These are phyloP conservation scores for Solanum commersonii DNA, from an alignment of 257 asterid genomes.

Conservation along the genomic window DNA sequence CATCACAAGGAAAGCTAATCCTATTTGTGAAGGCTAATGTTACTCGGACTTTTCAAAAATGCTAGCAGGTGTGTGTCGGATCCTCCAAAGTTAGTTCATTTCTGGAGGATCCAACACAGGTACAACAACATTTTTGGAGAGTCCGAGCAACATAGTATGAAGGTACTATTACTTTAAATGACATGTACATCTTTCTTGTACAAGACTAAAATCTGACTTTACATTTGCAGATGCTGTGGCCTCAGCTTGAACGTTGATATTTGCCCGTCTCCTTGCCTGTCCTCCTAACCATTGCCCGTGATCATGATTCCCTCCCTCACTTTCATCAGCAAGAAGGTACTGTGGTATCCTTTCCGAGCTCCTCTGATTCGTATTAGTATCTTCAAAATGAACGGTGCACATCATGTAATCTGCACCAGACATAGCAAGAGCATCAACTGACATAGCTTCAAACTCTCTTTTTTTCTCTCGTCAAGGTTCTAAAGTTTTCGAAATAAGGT, in stretches of 20 bases:
- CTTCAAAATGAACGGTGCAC: conserved; percentile 5
- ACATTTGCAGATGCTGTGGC: not conserved
- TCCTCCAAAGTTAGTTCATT: not conserved
- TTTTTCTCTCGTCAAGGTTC: not conserved
- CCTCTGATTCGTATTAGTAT: not conserved
- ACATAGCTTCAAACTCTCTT: not conserved
- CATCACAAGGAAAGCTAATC: not conserved
- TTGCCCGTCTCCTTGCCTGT: not conserved
- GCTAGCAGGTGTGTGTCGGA: not conserved
- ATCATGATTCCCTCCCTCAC: not conserved
- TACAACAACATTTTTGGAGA: not conserved
- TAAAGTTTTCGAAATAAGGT: not conserved
- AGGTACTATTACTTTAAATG: not conserved
- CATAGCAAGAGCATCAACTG: conserved; percentile 23
- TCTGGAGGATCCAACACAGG: not conserved
- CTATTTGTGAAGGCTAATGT: not conserved
- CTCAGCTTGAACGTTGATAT: not conserved
- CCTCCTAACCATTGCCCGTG: not conserved
- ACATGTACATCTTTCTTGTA: not conserved
- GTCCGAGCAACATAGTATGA: not conserved
- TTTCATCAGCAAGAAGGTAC: conserved; percentile 8
- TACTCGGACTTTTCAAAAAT: not conserved
- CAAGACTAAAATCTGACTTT: not conserved
- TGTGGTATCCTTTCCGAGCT: not conserved
- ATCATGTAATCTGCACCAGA: conserved; percentile 10